These are phyloP conservation scores for Pleurotus sapidus DNA, from an alignment of 768 basidiomycete genomes.

Conservation along the genomic window DNA sequence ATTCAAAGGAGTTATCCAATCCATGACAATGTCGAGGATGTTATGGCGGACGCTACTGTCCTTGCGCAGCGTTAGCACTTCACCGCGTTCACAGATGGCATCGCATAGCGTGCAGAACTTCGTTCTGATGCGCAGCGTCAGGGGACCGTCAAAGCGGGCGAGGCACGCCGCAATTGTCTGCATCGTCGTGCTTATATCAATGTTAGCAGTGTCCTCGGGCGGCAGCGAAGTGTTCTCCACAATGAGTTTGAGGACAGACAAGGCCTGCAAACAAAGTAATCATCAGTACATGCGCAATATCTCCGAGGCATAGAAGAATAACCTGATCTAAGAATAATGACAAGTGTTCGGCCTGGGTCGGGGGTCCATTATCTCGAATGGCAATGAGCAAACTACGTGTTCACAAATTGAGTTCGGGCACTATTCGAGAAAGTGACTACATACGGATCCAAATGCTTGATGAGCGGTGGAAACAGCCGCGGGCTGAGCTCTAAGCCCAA, in stretches of 20 bases:
- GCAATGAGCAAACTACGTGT: background rate
- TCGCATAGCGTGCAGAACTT: constrained; percentile 78
- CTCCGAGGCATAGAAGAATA: background rate
- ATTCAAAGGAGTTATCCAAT: constrained; percentile 63
- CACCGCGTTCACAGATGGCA: constrained; percentile 58
- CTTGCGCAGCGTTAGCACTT: constrained; percentile 61
- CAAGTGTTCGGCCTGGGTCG: constrained; percentile 34
- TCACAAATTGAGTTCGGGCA: constrained; percentile 4
- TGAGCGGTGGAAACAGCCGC: constrained; percentile 60
- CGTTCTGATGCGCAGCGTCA: constrained; percentile 62
- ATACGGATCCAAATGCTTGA: constrained; percentile 75
- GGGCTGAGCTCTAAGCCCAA: constrained; percentile 78
- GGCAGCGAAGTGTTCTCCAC: constrained; percentile 66
- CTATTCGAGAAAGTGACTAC: constrained; percentile 16
- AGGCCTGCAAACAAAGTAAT: constrained; percentile 49
- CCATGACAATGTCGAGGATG: constrained; percentile 73
- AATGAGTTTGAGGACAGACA: constrained; percentile 71
- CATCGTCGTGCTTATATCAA: constrained; percentile 63
- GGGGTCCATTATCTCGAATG: background rate
- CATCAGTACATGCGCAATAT: background rate
- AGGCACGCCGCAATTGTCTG: constrained; percentile 63
- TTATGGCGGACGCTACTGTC: constrained; percentile 65
- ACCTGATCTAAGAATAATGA: constrained; percentile 75
- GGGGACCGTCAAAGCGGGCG: constrained; percentile 51
- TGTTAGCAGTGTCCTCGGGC: constrained; percentile 56